These are phyloP conservation scores for Penicillium aurantiogriseum DNA, from an alignment of 2,329 filamentous ascomycete genomes.

Conservation along the genomic window DNA sequence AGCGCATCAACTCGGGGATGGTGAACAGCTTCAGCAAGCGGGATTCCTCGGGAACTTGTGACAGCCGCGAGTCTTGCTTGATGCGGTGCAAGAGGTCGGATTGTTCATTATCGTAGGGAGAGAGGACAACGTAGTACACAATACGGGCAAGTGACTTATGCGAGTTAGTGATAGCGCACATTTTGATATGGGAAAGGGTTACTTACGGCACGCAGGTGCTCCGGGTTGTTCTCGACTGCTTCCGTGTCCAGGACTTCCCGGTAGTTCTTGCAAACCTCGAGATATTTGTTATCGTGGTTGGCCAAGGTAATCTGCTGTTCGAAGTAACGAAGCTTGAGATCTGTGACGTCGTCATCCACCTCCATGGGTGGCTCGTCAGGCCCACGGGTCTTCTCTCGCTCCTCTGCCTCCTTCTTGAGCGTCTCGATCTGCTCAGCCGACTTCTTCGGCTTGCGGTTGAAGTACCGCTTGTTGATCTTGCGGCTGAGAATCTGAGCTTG, in stretches of 20 bases:
- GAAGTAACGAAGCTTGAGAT: conserved; percentile 93
- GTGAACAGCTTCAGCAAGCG: conserved; percentile 93
- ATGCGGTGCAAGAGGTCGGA: conserved; percentile 95
- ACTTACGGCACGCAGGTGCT: conserved; percentile 79
- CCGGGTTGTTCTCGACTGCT: conserved; percentile 84
- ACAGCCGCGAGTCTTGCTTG: conserved; percentile 77
- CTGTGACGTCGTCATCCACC: conserved; percentile 85
- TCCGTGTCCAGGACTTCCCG: conserved; percentile 94
- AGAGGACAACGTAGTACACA: conserved; percentile 95
- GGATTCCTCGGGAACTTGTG: conserved; percentile 73
- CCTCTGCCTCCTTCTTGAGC: conserved; percentile 78
- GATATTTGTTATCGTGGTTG: conserved; percentile 96
- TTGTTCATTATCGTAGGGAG: conserved; percentile 97
- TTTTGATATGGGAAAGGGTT: not conserved
- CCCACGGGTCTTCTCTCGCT: conserved; percentile 71
- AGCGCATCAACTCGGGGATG: conserved; percentile 94
- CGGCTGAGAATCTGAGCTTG: conserved; percentile 90
- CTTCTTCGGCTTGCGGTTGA: conserved; percentile 87
- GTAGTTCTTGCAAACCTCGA: conserved; percentile 98
- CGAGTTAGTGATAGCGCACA: conserved; percentile 3
- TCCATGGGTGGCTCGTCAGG: conserved; percentile 75
- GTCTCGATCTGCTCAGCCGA: conserved; percentile 84
- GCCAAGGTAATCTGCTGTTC: conserved; percentile 94
- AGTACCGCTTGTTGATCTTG: conserved; percentile 95
- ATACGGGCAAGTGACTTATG: conserved; percentile 81